These are phyloP conservation scores for Carex pumila DNA, from an alignment of 176 grass and related monocot species.

Conservation along the genomic window DNA sequence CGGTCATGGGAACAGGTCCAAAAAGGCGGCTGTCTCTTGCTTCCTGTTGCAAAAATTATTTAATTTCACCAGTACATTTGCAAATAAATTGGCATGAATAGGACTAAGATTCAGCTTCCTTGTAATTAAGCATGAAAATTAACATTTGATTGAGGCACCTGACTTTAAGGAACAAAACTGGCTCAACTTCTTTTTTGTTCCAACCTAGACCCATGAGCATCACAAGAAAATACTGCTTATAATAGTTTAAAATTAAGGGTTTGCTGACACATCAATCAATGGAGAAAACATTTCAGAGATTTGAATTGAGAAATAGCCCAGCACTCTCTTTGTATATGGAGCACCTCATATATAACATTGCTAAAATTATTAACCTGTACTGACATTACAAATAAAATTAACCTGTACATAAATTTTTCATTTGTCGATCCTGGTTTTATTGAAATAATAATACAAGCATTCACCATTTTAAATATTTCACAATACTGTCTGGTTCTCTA, in stretches of 20 bases:
- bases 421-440: not conserved
- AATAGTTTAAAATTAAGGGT: not conserved
- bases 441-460: not conserved
- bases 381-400: not conserved
- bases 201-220: not conserved
- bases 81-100: not conserved
- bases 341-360: not conserved
- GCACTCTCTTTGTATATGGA: not conserved
- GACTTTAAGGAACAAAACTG: not conserved
- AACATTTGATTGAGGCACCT: not conserved
- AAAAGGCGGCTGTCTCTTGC: constrained; percentile 90
- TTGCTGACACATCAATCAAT: not conserved
- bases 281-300: not conserved
- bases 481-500: not conserved
- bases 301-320: not conserved
- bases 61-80: not conserved
- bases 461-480: not conserved
- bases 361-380: not conserved
- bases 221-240: not conserved
- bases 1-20: constrained; percentile 78
- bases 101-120: not conserved
- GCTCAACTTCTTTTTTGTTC: not conserved
- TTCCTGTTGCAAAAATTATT: constrained; percentile 47
- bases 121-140: not conserved
- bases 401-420: not conserved